phyloP scores from a whole-genome alignment of 2,329 filamentous ascomycete genomes.

The Intubia oerlemansii region DNA sequence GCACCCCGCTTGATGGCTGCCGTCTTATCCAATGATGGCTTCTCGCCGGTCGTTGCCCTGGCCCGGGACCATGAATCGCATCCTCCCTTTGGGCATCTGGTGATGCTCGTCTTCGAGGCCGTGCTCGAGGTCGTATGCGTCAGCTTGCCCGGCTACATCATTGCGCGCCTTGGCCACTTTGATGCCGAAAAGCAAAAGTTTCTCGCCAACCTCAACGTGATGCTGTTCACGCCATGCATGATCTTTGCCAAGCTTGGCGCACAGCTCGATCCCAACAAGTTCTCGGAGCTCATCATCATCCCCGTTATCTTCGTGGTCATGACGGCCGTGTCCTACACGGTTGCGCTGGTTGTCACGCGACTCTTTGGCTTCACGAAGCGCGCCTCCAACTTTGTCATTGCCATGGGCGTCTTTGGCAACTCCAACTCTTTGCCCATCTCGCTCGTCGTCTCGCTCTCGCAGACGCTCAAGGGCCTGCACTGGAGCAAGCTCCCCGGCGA shows the following conservation, averaged over 20 bases:
- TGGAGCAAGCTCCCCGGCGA: constrained; percentile 85
- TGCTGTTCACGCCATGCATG: constrained; percentile 89
- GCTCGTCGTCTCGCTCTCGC: constrained; percentile 77
- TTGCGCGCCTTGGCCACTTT: constrained; percentile 79
- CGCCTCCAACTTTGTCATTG: constrained; percentile 81
- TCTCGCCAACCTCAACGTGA: constrained; percentile 86
- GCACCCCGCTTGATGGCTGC: too few species aligned
- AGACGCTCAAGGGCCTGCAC: constrained; percentile 78
- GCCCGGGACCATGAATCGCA: constrained; percentile 27
- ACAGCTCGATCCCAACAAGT: constrained; percentile 77
- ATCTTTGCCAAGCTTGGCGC: constrained; percentile 96
- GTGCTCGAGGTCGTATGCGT: constrained; percentile 92
- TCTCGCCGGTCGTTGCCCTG: constrained; percentile 15
- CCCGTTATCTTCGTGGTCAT: constrained; percentile 85
- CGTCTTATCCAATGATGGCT: constrained; percentile 3
- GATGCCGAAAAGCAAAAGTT: constrained; percentile 94
- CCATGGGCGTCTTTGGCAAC: constrained; percentile 96
- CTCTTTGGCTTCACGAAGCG: constrained; percentile 66
- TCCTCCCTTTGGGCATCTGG: constrained; percentile 45
- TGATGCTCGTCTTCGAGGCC: constrained; percentile 78
- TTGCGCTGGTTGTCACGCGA: constrained; percentile 48
- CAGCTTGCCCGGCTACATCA: constrained; percentile 79
- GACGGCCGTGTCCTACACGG: constrained; percentile 66
- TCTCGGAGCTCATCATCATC: constrained; percentile 78
- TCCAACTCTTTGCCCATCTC: constrained; percentile 97